A percentile compares a stretch with the other conserved stretches of the same genome.
phyloP scores from a whole-genome alignment of 129 eudicot genomes.

The Scalesia atractyloides region DNA sequence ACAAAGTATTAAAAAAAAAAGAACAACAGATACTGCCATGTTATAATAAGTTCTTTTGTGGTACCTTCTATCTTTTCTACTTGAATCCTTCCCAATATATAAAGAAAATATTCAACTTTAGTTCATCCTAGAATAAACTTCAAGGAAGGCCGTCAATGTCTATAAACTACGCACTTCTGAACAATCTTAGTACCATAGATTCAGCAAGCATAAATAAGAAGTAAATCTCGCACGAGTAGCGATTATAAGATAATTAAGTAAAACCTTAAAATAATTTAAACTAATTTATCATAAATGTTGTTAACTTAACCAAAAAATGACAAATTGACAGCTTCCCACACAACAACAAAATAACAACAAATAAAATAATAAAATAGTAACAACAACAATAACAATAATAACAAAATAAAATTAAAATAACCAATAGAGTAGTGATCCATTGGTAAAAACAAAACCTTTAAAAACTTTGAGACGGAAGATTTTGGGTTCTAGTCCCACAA shows the following conservation, averaged over 20 bases:
- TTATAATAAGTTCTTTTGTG: background rate
- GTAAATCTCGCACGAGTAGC: background rate
- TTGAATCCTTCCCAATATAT: background rate
- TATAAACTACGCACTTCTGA: background rate
- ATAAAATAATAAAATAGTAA: background rate
- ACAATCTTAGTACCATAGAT: slow-evolving; percentile 4
- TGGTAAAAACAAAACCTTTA: no score
- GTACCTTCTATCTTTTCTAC: background rate
- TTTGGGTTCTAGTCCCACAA: no score
- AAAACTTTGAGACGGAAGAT: no score
- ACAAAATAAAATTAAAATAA: no score
- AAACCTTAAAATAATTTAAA: background rate
- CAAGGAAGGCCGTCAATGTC: background rate
- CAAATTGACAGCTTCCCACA: background rate
- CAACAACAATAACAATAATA: no score
- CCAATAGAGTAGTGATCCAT: no score
- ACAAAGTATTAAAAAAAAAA: background rate
- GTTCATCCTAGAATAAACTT: background rate
- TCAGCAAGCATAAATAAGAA: background rate
- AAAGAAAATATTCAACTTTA: background rate
- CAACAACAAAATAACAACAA: background rate
- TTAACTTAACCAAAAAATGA: background rate
- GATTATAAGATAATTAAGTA: background rate
- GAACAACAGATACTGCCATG: background rate
- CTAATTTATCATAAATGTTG: background rate